Conservation (phyloP, 371 early-diverging fungal genomes). For the Rhizopus sp. region DNA sequence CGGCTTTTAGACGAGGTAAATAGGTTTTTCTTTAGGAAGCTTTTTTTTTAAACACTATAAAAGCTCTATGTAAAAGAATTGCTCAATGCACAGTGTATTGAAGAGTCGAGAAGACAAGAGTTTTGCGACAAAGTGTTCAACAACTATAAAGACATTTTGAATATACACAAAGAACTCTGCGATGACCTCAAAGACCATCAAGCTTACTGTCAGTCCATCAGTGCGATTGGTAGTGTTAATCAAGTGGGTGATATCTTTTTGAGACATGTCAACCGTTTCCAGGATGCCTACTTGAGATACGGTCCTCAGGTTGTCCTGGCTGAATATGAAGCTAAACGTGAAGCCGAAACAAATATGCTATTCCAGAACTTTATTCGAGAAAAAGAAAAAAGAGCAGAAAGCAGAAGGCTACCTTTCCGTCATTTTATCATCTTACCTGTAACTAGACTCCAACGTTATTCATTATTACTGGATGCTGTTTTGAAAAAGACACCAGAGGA, state of each 20-base stretch:
- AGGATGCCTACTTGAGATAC: constrained; percentile 78
- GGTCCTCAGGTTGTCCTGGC: constrained; percentile 86
- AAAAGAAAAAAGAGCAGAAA: constrained; percentile 61
- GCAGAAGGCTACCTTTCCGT: constrained; percentile 65
- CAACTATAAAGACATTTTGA: constrained; percentile 76
- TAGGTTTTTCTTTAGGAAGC: too few species aligned
- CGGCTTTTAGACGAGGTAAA: constrained; percentile 42
- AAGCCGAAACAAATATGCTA: constrained; percentile 63
- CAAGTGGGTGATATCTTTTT: constrained; percentile 87
- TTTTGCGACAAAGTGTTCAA: constrained; percentile 82
- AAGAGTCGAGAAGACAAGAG: constrained; percentile 53
- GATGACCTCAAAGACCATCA: constrained; percentile 76
- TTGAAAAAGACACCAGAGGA: constrained; percentile 80
- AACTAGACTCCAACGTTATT: constrained; percentile 87
- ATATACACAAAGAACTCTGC: constrained; percentile 71
- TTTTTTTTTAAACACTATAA: background rate
- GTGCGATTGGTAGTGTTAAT: constrained; percentile 60
- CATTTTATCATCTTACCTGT: constrained; percentile 68
- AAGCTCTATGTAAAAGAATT: constrained; percentile 31
- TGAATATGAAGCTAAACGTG: constrained; percentile 78
- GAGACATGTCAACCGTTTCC: constrained; percentile 64
- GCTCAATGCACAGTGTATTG: constrained; percentile 52
- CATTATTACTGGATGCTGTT: constrained; percentile 81
- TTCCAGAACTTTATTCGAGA: constrained; percentile 78
- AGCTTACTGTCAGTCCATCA: constrained; percentile 52